Conservation (phyloP, 1,284 basidiomycete genomes). For the Amylostereum areolatum region DNA sequence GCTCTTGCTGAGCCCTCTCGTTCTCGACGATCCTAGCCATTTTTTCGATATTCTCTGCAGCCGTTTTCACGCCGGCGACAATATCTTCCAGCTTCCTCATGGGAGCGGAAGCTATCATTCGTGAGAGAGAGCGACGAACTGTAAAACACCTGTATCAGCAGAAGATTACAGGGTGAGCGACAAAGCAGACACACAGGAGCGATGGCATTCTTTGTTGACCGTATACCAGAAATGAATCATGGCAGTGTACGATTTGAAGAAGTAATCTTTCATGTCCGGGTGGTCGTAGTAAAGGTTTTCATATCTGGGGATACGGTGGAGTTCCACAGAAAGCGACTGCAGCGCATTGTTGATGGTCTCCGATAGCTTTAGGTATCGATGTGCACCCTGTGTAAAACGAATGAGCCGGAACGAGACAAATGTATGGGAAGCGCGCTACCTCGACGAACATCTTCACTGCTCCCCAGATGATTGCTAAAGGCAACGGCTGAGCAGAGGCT, state of each 20-base stretch:
- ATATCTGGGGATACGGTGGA: neutral
- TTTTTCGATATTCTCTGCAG: neutral
- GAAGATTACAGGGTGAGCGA: no score
- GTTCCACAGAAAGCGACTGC: no score
- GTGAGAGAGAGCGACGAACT: no score
- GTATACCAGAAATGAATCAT: slow-evolving; percentile 18
- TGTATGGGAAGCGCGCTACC: no score
- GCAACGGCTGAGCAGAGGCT: slow-evolving; percentile 15
- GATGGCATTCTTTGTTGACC: slow-evolving; percentile 16
- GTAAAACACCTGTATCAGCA: no score
- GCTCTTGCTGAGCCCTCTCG: no score
- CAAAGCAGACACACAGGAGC: slow-evolving; percentile 6
- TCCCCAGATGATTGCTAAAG: slow-evolving; percentile 18
- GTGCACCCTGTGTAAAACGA: no score
- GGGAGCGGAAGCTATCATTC: no score
- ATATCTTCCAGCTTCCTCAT: neutral
- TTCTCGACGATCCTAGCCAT: neutral
- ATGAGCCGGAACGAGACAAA: no score
- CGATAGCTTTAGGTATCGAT: no score
- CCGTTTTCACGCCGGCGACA: neutral
- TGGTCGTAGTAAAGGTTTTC: neutral
- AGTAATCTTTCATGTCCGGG: slow-evolving; percentile 8
- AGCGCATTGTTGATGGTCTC: no score
- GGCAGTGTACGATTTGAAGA: slow-evolving; percentile 15
- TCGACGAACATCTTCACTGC: slow-evolving; percentile 16